These are phyloP conservation scores for Macrolepiota albuminosa DNA, from an alignment of 768 basidiomycete genomes.

Conservation along the genomic window DNA sequence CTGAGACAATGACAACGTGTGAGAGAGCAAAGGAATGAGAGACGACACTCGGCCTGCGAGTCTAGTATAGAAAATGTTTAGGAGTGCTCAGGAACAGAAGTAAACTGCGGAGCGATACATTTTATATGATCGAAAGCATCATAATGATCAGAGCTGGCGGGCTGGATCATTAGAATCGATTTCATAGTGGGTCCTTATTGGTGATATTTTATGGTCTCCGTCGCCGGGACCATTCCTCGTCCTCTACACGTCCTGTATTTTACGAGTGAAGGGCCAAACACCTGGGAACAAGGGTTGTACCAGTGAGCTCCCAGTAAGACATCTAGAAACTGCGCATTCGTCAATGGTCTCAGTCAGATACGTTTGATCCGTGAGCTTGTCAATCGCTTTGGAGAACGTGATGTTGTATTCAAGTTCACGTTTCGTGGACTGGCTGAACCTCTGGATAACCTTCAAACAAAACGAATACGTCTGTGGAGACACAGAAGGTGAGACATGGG, in stretches of 20 bases:
- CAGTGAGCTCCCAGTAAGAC: neutral
- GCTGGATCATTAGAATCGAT: neutral
- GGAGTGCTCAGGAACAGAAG: conserved; percentile 15
- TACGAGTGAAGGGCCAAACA: neutral
- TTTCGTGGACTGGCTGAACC: neutral
- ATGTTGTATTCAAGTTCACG: neutral
- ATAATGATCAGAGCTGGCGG: conserved; percentile 11
- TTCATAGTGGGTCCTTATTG: neutral
- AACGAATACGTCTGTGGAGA: neutral
- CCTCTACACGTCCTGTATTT: neutral
- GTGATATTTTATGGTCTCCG: neutral
- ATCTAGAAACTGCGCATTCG: neutral
- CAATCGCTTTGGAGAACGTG: neutral
- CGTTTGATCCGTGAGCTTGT: neutral
- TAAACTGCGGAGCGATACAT: conserved; percentile 15
- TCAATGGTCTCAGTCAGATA: neutral
- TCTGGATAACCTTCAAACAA: neutral
- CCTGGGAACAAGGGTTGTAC: neutral
- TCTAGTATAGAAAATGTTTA: conserved; percentile 15
- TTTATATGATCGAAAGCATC: conserved; percentile 12
- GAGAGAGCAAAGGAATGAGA: conserved; percentile 2
- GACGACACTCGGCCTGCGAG: conserved; percentile 27
- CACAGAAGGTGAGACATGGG: neutral
- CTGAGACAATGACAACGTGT: conserved; percentile 10
- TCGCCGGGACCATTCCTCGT: neutral